Evolutionary conservation across 768 basidiomycete genomes (phyloP).

Genomic region (Tricholoma hemisulphureum): DNA sequence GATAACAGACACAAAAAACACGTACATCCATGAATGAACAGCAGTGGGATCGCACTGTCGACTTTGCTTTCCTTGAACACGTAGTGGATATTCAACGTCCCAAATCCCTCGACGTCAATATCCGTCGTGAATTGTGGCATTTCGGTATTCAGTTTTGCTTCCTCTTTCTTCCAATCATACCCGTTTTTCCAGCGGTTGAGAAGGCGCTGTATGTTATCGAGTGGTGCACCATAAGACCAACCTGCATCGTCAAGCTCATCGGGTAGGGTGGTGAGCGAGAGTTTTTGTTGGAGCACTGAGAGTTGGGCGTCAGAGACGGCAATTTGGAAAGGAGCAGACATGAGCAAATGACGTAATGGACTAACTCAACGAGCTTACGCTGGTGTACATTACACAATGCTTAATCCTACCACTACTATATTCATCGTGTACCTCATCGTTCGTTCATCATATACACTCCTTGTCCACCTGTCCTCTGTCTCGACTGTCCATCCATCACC

Average conservation of each 20-base stretch:
- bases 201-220: conserved; percentile 49
- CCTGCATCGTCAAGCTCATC: conserved; percentile 54
- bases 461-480: too few species aligned
- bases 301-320: conserved; percentile 43
- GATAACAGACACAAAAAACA: neutral
- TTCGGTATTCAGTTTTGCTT: conserved; percentile 48
- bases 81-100: conserved; percentile 49
- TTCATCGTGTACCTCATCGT: too few species aligned
- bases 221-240: conserved; percentile 54
- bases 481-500: too few species aligned
- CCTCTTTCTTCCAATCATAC: conserved; percentile 57
- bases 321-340: conserved; percentile 42
- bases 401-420: too few species aligned
- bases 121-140: conserved; percentile 56
- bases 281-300: conserved; percentile 41
- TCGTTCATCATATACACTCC: too few species aligned
- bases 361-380: too few species aligned
- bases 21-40: conserved; percentile 61
- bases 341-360: too few species aligned
- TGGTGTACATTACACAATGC: too few species aligned
- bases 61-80: conserved; percentile 51
- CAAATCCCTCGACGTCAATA: conserved; percentile 47
- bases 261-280: conserved; percentile 49
- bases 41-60: conserved; percentile 50
- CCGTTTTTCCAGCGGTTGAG: conserved; percentile 48